Percentiles rank a stretch among this genome's conserved stretches.
These are phyloP conservation scores for Asterophora lycoperdoides DNA, from an alignment of 768 basidiomycete genomes.

Conservation along the genomic window DNA sequence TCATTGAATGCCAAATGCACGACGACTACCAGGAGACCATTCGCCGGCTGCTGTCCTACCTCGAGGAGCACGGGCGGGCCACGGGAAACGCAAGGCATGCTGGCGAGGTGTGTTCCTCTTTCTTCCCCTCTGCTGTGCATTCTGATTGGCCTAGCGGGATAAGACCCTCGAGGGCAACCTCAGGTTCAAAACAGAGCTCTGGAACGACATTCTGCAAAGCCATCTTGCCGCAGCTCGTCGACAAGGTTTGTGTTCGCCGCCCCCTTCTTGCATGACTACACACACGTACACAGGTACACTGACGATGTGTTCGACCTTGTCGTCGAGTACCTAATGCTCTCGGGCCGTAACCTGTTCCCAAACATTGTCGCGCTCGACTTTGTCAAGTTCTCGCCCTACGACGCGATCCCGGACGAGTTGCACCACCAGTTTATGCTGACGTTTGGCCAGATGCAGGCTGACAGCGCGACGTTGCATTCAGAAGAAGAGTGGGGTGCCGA, in stretches of 20 bases:
- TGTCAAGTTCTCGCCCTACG: constrained; percentile 82
- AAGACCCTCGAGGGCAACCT: constrained; percentile 82
- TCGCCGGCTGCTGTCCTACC: too few relatives aligned
- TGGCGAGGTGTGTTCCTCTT: too few relatives aligned
- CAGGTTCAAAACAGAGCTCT: constrained; percentile 83
- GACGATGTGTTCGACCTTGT: constrained; percentile 85
- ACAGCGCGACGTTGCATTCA: constrained; percentile 89
- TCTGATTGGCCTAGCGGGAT: too few relatives aligned
- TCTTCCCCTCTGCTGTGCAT: too few relatives aligned
- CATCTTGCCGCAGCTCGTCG: constrained; percentile 75
- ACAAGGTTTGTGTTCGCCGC: constrained; percentile 50
- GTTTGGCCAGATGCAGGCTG: constrained; percentile 84
- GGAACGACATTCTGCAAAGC: constrained; percentile 85
- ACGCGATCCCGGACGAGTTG: constrained; percentile 47
- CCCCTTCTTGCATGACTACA: too few relatives aligned
- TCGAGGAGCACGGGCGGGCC: too few relatives aligned
- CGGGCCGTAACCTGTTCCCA: constrained; percentile 87
- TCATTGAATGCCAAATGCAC: too few relatives aligned
- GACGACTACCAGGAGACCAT: too few relatives aligned
- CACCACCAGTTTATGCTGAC: constrained; percentile 73
- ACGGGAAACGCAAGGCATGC: too few relatives aligned
- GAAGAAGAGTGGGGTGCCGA: constrained; percentile 81
- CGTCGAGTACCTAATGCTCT: constrained; percentile 87
- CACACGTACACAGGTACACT: constrained; percentile 56
- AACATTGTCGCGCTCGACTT: constrained; percentile 70